Percentiles rank a stretch among this genome's conserved stretches.
Evolutionary conservation across 2,329 filamentous ascomycete species (phyloP).

Genomic region (Colletotrichum limetticola): DNA sequence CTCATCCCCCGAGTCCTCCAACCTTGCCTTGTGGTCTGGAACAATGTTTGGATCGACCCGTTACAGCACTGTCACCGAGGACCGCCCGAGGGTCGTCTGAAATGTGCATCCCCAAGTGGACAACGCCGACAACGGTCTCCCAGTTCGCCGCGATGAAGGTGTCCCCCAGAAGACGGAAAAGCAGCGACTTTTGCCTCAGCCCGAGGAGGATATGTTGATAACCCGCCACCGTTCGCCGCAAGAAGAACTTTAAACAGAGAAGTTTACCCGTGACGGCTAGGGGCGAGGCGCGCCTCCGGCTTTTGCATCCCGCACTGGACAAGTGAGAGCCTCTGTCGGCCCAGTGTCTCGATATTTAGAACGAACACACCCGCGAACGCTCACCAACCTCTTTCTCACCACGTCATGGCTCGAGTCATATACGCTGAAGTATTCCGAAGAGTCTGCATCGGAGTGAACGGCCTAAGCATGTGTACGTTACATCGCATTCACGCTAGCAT

Average conservation of each 20-base stretch:
- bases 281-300: background rate
- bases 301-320: background rate
- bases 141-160: background rate
- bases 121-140: conserved; percentile 5
- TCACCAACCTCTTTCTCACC: background rate
- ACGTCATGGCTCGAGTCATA: background rate
- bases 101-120: background rate
- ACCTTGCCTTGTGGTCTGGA: background rate
- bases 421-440: background rate
- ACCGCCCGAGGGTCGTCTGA: background rate
- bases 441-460: background rate
- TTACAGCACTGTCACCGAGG: conserved; percentile 1
- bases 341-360: background rate
- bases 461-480: background rate
- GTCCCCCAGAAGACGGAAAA: background rate
- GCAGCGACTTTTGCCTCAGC: background rate
- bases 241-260: background rate
- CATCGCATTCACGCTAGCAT: background rate
- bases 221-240: conserved; percentile 16
- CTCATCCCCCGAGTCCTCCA: background rate
- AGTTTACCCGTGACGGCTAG: background rate
- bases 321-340: background rate
- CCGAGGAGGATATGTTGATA: background rate
- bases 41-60: background rate
- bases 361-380: background rate